Conservation (phyloP, 1,284 basidiomycete genomes). For the Termitomyces sp. region DNA sequence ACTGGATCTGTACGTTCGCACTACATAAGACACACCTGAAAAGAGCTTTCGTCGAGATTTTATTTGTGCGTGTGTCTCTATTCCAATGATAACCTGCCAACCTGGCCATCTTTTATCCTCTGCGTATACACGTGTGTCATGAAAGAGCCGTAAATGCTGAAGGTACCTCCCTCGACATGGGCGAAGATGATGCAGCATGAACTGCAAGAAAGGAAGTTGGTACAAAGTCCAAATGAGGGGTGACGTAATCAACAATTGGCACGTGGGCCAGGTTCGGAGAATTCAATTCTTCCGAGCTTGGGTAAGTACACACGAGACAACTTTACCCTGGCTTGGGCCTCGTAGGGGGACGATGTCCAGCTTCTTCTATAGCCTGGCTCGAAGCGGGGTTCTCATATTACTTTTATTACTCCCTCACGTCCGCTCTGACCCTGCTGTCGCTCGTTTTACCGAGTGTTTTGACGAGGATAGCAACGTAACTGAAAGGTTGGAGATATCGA, state of each 20-base stretch:
- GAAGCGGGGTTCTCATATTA: conserved; percentile 13
- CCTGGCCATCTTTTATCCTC: conserved; percentile 47
- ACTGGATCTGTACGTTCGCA: conserved; percentile 9
- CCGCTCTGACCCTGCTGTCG: conserved; percentile 45
- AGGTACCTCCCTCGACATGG: conserved; percentile 21
- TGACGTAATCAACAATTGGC: conserved; percentile 13
- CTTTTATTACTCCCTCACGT: conserved; percentile 22
- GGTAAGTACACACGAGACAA: conserved; percentile 1
- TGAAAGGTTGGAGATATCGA: conserved; percentile 62
- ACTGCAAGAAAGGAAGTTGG: conserved; percentile 2
- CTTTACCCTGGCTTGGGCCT: conserved; percentile 9
- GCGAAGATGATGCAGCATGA: conserved; percentile 19
- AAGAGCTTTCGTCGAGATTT: conserved; percentile 87
- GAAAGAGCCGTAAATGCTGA: conserved; percentile 23
- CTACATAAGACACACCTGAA: conserved; percentile 54
- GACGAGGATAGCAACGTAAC: conserved; percentile 38
- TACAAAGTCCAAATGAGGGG: not conserved
- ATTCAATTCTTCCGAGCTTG: not conserved
- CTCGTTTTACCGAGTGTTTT: conserved; percentile 59
- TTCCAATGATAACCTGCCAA: conserved; percentile 87
- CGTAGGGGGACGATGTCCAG: conserved; percentile 24
- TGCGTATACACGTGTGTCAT: conserved; percentile 27
- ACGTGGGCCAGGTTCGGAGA: conserved; percentile 7
- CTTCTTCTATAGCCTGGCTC: conserved; percentile 15
- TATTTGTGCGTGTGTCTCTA: conserved; percentile 95